Percentiles rank a stretch among this genome's conserved stretches.
phyloP scores from a whole-genome alignment of 768 basidiomycete species.

The Kwoniella heveanensis region DNA sequence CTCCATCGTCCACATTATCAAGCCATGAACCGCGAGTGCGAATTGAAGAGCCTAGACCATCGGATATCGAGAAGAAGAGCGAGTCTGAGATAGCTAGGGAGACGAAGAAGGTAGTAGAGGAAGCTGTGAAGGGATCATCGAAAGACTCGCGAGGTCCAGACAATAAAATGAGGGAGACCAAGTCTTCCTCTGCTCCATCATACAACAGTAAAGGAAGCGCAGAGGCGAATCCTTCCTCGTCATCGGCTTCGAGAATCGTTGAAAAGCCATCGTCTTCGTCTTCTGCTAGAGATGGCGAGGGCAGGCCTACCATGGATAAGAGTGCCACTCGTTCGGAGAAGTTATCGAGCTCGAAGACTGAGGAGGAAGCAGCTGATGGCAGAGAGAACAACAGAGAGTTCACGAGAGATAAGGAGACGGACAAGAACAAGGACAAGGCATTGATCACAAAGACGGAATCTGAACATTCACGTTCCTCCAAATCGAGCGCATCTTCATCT shows the following conservation, averaged over 20 bases:
- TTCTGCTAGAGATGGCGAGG: too few relatives aligned
- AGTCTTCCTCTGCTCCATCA: background rate
- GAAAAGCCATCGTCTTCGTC: background rate
- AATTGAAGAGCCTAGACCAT: background rate
- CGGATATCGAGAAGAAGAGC: background rate
- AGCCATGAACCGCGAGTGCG: too few relatives aligned
- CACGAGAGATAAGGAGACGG: too few relatives aligned
- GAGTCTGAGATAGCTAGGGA: conserved; percentile 14
- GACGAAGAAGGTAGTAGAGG: background rate
- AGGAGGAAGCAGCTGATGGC: too few relatives aligned
- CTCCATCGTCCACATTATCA: background rate
- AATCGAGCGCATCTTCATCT: background rate
- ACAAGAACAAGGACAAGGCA: too few relatives aligned
- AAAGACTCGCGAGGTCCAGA: background rate
- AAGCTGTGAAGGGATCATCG: background rate
- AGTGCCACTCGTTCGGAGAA: too few relatives aligned
- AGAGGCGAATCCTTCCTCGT: background rate
- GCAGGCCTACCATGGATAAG: too few relatives aligned
- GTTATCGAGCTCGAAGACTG: too few relatives aligned
- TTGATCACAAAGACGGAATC: background rate
- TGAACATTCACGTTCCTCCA: background rate
- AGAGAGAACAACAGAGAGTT: too few relatives aligned
- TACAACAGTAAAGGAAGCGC: background rate
- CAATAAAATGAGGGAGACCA: background rate
- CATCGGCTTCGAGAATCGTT: too few relatives aligned